These are phyloP conservation scores for Pseudoneurospora amorphoporcata DNA, from an alignment of 495 filamentous ascomycete species.

Conservation along the genomic window DNA sequence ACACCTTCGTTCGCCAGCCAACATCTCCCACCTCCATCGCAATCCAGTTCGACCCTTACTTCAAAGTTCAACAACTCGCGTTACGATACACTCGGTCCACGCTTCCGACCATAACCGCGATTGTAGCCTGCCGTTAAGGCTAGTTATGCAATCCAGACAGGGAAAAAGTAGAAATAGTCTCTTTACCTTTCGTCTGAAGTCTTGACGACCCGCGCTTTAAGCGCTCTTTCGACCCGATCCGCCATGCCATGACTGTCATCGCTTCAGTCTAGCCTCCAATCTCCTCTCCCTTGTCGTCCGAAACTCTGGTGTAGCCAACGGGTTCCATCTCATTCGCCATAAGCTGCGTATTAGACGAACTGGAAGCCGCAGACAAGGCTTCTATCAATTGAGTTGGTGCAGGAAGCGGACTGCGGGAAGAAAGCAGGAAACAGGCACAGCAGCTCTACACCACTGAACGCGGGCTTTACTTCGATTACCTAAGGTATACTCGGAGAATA, in stretches of 20 bases:
- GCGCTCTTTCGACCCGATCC: neutral
- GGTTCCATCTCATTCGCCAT: neutral
- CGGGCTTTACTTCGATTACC: no score
- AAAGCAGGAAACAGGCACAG: no score
- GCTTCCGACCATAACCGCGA: neutral
- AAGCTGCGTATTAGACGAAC: neutral
- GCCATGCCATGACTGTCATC: neutral
- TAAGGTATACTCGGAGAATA: neutral
- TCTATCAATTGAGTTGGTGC: neutral
- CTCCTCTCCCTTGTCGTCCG: neutral
- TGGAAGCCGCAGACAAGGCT: neutral
- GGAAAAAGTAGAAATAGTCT: neutral
- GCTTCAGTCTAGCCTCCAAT: neutral
- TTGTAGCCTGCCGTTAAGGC: neutral
- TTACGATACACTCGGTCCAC: neutral
- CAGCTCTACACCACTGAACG: no score
- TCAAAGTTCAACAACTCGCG: neutral
- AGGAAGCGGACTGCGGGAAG: no score
- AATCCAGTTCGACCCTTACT: neutral
- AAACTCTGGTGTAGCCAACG: neutral
- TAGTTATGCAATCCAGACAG: neutral
- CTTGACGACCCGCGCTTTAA: neutral
- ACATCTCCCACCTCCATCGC: neutral
- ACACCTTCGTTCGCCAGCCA: neutral
- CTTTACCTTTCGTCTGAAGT: neutral